These are phyloP conservation scores for Actinidia polygama DNA, from an alignment of 179 eudicot genomes.

Conservation along the genomic window DNA sequence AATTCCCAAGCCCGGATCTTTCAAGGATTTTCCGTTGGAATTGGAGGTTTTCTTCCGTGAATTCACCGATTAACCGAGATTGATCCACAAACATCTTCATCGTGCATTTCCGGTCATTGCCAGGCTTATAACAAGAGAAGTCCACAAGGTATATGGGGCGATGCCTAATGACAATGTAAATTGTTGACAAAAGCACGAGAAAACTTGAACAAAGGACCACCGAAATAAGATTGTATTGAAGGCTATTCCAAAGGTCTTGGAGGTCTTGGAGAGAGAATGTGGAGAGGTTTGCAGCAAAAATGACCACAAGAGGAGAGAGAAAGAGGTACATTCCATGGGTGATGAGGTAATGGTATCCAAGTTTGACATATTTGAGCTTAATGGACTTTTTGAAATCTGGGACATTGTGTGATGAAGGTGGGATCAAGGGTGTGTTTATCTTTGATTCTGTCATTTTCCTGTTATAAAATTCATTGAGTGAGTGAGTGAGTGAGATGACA, in stretches of 20 bases:
- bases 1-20: constrained; percentile 76
- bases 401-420: constrained; percentile 38
- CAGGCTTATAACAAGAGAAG: constrained; percentile 68
- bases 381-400: constrained; percentile 70
- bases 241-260: constrained; percentile 58
- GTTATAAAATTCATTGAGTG: too few species aligned
- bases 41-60: constrained; percentile 51
- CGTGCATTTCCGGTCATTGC: constrained; percentile 49
- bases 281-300: constrained; percentile 51
- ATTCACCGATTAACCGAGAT: constrained; percentile 46
- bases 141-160: constrained; percentile 60
- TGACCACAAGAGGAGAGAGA: constrained; percentile 40
- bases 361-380: constrained; percentile 64
- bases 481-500: too few species aligned
- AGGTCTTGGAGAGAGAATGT: constrained; percentile 58
- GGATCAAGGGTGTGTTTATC: constrained; percentile 32
- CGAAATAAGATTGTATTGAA: constrained; percentile 52
- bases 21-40: constrained; percentile 74
- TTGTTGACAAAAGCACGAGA: constrained; percentile 48
- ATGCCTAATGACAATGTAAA: constrained; percentile 55
- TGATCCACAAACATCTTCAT: constrained; percentile 61
- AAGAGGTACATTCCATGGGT: constrained; percentile 64
- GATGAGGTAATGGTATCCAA: constrained; percentile 66
- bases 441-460: constrained; percentile 37
- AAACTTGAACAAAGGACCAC: constrained; percentile 52